These are phyloP conservation scores for Lotus japonicus DNA, from an alignment of 306 rosid species.

Conservation along the genomic window DNA sequence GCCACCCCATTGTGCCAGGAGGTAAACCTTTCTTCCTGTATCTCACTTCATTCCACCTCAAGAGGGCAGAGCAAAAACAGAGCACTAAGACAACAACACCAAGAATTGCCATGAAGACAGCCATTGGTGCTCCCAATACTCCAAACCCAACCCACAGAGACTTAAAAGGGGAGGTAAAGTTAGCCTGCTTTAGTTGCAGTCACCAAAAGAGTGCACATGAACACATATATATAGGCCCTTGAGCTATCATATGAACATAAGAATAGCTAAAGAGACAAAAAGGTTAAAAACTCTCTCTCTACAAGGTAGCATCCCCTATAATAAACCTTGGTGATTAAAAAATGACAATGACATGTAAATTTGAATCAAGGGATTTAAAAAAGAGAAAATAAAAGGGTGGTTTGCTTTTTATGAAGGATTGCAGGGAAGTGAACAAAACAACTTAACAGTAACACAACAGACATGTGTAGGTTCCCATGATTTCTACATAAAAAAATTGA, in stretches of 20 bases:
- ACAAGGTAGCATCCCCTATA: slow-evolving; percentile 41
- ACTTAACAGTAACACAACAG: not conserved
- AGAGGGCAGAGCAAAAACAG: slow-evolving; percentile 83
- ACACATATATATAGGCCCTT: slow-evolving; percentile 56
- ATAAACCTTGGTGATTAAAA: slow-evolving; percentile 8
- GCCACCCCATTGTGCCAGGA: slow-evolving; percentile 99
- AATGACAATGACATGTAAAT: not conserved
- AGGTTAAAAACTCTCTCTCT: slow-evolving; percentile 27
- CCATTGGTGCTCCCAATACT: slow-evolving; percentile 57
- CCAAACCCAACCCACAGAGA: slow-evolving; percentile 24
- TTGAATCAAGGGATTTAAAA: not conserved
- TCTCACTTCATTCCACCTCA: slow-evolving; percentile 79
- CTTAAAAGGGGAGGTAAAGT: slow-evolving; percentile 22
- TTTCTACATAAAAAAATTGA: slow-evolving; percentile 17
- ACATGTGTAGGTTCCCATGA: slow-evolving; percentile 5
- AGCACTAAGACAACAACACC: slow-evolving; percentile 39
- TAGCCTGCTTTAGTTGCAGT: slow-evolving; percentile 30
- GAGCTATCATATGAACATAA: slow-evolving; percentile 16
- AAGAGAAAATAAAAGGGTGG: not conserved
- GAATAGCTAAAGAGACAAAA: slow-evolving; percentile 37
- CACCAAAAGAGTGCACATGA: slow-evolving; percentile 39
- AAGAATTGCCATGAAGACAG: slow-evolving; percentile 36
- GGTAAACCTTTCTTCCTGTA: slow-evolving; percentile 85
- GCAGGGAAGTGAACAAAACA: not conserved
- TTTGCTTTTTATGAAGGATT: slow-evolving; percentile 17